Base-by-base conservation (phyloP, 1,139 yeast species). In the Lipomyces yarrowii region DNA sequence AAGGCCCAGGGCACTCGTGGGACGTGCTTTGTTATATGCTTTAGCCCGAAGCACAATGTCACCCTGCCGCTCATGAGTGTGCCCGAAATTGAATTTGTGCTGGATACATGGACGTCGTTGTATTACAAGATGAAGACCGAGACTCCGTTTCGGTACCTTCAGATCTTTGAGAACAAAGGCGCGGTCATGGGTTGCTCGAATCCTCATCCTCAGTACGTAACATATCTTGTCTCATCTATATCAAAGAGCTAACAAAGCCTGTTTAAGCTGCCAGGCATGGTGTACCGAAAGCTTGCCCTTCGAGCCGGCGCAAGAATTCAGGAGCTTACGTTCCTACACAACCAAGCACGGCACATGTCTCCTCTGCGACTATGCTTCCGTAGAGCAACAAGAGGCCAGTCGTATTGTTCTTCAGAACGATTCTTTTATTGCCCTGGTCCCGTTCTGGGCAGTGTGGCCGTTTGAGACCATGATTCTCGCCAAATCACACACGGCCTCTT, bases 371-470 rank as follows among this genome's bases (percentile, higher is more conserved):
- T 89, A 88, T 73, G 88, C 86, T n/a, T 73, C 80, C 64, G 75
- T 86, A 62, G 94, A 89, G 74, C 72, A 85, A 53, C 73, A 69
- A 32, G 73, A 71, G 23, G 61, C 70, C 13, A 65, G 70, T 56
- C 82, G 94, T 69, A 73, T 87, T 56, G 87, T 89, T 10, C 80
- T 82, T 39, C 82, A 84, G 67, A 89, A 88, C 73, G 90, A 85
- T 69, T 80, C 86, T 1, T 89, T 89, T 71, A 73, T 88, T 52
- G 90, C 84, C n/a, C 86, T 88, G 18, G 91, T 89, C 15, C 93
- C 94, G 60, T 89, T 86, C 77, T 89, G 94, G 94, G 94, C 93
- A 3, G 82, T 87, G 60, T 89, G 94, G 93, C 94, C 94, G 7
- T 89, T 87, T 75, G 92, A 89, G 77, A 86, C 90, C 6, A 78